Conservation (phyloP, 2,329 filamentous ascomycete genomes). For the Onygenales sp. region DNA sequence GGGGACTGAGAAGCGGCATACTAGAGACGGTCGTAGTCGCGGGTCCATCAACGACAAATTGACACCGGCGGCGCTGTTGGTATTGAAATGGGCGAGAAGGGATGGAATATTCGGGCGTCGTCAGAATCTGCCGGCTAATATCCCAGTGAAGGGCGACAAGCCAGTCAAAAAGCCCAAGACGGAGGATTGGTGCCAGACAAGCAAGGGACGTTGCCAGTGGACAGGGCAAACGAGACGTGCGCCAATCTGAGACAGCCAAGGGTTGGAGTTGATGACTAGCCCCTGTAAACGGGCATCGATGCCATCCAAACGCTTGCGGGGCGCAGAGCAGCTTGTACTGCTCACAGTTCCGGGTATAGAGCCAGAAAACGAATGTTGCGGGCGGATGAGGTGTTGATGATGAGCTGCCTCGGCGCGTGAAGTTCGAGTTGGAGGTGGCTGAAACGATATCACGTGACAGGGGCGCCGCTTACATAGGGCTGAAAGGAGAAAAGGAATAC, state of each 20-base stretch:
- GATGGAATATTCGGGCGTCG: not conserved
- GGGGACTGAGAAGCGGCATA: constrained; percentile 8
- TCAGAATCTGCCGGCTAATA: not conserved
- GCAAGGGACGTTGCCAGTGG: constrained; percentile 3
- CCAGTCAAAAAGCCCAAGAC: not conserved
- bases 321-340: not conserved
- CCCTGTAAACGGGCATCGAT: not conserved
- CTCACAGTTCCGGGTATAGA: no score
- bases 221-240: constrained; percentile 4
- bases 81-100: not conserved
- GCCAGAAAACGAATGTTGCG: no score
- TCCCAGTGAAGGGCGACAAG: not conserved
- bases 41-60: not conserved
- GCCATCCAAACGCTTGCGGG: not conserved
- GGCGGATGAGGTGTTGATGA: not conserved
- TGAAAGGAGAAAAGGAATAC: no score
- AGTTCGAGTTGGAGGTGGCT: not conserved
- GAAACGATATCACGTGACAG: not conserved
- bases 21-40: constrained; percentile 1
- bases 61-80: not conserved
- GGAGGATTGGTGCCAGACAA: not conserved
- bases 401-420: not conserved
- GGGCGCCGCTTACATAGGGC: no score
- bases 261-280: constrained; percentile 3
- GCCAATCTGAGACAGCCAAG: constrained; percentile 10